Evolutionary conservation across 2,329 filamentous ascomycete genomes (phyloP), one percentile per base, ranked within the genome.

Genomic region (Neofusicoccum parvum): DNA sequence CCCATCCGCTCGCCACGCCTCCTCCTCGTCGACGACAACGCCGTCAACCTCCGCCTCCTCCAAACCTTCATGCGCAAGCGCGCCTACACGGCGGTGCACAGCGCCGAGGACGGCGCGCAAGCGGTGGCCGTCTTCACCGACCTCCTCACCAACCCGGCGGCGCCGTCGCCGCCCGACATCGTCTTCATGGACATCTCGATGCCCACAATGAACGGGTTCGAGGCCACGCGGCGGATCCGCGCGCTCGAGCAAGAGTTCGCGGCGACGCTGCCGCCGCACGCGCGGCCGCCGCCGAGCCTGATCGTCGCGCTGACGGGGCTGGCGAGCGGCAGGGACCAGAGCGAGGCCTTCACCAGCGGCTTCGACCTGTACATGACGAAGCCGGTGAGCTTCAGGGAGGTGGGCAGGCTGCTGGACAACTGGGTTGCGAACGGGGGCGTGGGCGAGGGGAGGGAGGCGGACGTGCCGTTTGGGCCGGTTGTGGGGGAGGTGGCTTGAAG

Each of bases 31-130:
- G 66, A 67, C 46, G 67, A 68, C 65, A 68, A 68, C 62, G 37
- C 56, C 17, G 62, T 68, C 39, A 87, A 82, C 76, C 72, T 80
- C 71, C 68, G 75, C 87, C 71, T 90, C 90, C 41, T 88, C 85
- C 66, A 90, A 27, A 67, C 66, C 6, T 68, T 66, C 48, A 67
- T 68, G 60, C 49, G 45, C 17, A 68, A 67, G 62, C 67, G 67
- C 23, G 15, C 27, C 3, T 67, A 67, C 66, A 37, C 54, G 59
- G 67, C 63, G 37, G 43, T 67, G 32, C 32, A 45, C 56, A 73
- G 76, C 0, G 81, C 80, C 1, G 75, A 77, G 45, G 79, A 82
- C 65, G 81, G 81, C 23, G 75, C 77, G 20, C 66, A 80, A 41
- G 81, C 81, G 1, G 76, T 83, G 11, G 74, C 74, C 6, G 23